Evolutionary conservation across 2,329 filamentous ascomycete genomes (phyloP).

Genomic region (Hypoxylon sp.): DNA sequence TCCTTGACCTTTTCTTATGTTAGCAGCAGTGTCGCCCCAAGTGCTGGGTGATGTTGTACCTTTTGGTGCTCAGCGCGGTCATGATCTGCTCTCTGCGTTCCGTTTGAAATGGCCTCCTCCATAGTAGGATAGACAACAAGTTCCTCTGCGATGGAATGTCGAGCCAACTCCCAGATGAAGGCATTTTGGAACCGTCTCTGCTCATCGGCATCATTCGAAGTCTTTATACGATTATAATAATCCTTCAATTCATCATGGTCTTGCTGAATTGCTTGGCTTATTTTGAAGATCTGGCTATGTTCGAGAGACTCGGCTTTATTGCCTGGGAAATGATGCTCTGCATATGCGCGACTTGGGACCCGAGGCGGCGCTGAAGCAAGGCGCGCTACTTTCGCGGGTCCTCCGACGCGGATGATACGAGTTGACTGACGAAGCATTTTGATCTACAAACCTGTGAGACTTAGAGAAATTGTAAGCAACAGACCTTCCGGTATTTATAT

Average conservation of each 20-base stretch:
- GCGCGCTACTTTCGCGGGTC: neutral
- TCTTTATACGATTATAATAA: slow-evolving; percentile 54
- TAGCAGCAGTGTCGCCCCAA: neutral
- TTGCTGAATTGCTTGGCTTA: slow-evolving; percentile 33
- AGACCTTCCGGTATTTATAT: neutral
- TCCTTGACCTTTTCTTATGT: slow-evolving; percentile 53
- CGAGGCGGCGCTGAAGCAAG: neutral
- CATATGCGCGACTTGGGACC: slow-evolving; percentile 4
- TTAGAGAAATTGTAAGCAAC: neutral
- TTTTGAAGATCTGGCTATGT: slow-evolving; percentile 26
- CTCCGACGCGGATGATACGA: slow-evolving; percentile 5
- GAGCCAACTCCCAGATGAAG: slow-evolving; percentile 62
- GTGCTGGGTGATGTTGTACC: slow-evolving; percentile 15
- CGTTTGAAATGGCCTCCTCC: slow-evolving; percentile 50
- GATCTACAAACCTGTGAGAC: too few relatives aligned
- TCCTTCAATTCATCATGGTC: slow-evolving; percentile 36
- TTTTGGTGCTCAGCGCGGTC: slow-evolving; percentile 46
- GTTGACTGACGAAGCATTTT: slow-evolving; percentile 15
- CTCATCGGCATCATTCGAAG: slow-evolving; percentile 52
- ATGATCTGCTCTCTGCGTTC: slow-evolving; percentile 50
- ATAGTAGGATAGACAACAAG: slow-evolving; percentile 58
- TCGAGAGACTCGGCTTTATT: slow-evolving; percentile 21
- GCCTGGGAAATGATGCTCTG: slow-evolving; percentile 20
- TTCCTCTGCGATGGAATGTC: slow-evolving; percentile 60
- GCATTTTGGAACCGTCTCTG: slow-evolving; percentile 57